phyloP scores from a whole-genome alignment of 2,329 filamentous ascomycete genomes.

The Aspergillus sp. region DNA sequence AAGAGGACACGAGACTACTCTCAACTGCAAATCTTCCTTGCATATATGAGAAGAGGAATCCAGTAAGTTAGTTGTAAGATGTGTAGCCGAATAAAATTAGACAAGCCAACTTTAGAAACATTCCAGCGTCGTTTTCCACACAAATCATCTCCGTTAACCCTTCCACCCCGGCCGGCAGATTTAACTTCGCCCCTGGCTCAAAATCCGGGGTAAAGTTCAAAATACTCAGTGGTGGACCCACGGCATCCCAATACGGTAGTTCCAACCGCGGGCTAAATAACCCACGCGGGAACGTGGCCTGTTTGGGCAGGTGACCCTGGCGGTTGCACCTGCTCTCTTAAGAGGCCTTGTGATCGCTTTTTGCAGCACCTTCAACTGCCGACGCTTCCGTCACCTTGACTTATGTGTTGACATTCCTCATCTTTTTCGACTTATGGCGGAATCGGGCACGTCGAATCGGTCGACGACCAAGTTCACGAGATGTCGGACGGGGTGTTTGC shows the following conservation, averaged over 20 bases:
- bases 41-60: too few relatives aligned
- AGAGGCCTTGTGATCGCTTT: not conserved
- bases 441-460: not conserved
- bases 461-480: constrained; percentile 14
- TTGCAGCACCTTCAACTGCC: too few relatives aligned
- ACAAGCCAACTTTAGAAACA: too few relatives aligned
- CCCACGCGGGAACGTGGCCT: too few relatives aligned
- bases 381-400: not conserved
- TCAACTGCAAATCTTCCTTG: too few relatives aligned
- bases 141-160: too few relatives aligned
- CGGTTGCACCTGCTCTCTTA: not conserved
- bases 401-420: not conserved
- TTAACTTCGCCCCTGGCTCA: too few relatives aligned
- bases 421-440: not conserved
- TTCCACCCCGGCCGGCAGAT: too few relatives aligned
- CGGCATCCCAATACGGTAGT: not conserved
- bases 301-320: not conserved
- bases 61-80: too few relatives aligned
- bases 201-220: not conserved
- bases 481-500: constrained; percentile 48
- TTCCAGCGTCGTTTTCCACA: too few relatives aligned
- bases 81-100: too few relatives aligned
- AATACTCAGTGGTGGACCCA: not conserved
- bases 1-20: too few relatives aligned
- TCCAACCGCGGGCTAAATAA: not conserved